phyloP scores from a whole-genome alignment of 805 yeast genomes.

The Candida pini region DNA sequence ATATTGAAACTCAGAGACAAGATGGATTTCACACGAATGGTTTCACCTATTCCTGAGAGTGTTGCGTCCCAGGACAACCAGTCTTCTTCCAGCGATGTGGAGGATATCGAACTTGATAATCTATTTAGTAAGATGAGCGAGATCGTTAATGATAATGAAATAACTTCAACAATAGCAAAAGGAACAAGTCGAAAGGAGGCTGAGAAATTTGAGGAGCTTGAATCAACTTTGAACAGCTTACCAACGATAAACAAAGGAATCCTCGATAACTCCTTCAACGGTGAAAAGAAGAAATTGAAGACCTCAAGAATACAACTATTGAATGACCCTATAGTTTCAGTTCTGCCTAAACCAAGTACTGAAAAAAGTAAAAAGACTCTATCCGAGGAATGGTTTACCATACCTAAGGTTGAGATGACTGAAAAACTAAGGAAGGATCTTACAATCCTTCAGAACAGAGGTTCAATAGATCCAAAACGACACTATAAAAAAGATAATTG shows the following conservation, averaged over 20 bases:
- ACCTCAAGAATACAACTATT: constrained; percentile 14
- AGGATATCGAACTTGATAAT: constrained; percentile 25
- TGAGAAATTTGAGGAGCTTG: constrained; percentile 25
- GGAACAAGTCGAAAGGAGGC: constrained; percentile 24
- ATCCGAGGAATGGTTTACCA: constrained; percentile 62
- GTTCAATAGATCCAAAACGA: constrained; percentile 90
- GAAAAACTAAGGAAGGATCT: constrained; percentile 71
- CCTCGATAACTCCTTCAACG: constrained; percentile 26
- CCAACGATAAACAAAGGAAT: constrained; percentile 32
- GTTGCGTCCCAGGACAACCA: constrained; percentile 11
- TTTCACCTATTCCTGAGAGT: constrained; percentile 16
- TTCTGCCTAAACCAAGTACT: constrained; percentile 16
- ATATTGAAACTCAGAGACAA: too few relatives aligned
- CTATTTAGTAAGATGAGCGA: constrained; percentile 27
- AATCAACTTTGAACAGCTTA: constrained; percentile 27
- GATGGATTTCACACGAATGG: neutral
- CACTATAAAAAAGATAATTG: constrained; percentile 85
- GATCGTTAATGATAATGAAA: constrained; percentile 2
- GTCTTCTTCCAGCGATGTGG: constrained; percentile 6
- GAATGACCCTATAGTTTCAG: constrained; percentile 39
- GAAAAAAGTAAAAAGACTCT: constrained; percentile 36
- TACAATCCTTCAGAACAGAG: constrained; percentile 74
- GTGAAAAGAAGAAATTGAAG: constrained; percentile 4
- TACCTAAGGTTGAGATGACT: constrained; percentile 74
- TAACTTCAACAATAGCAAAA: neutral